Evolutionary conservation across 352 stramenopile genomes (phyloP).

Genomic region (Globisporangium abappressorium): DNA sequence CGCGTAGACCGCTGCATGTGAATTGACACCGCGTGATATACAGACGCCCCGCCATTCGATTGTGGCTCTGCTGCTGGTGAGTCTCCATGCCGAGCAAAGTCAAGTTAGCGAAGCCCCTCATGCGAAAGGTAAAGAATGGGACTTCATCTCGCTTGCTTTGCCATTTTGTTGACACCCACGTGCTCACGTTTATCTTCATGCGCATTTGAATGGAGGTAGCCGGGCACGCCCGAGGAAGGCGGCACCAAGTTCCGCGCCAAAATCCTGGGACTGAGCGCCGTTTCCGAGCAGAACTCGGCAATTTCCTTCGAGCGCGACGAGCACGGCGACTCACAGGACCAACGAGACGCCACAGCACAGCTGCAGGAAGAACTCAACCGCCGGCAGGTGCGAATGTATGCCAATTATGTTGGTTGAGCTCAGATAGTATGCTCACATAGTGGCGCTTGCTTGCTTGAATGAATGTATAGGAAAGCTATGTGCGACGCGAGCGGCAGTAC

Average conservation of each 20-base stretch:
- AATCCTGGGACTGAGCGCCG: slow-evolving; percentile 42
- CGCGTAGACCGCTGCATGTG: not conserved
- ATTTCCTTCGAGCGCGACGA: slow-evolving; percentile 27
- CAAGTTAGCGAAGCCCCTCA: slow-evolving; percentile 12
- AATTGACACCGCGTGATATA: not conserved
- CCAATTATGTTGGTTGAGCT: not conserved
- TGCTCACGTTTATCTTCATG: not conserved
- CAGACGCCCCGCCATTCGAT: not conserved
- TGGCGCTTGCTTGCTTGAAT: not conserved
- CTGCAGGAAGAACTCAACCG: slow-evolving; percentile 60
- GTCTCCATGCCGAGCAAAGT: slow-evolving; percentile 14
- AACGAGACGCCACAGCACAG: slow-evolving; percentile 50
- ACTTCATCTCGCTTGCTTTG: not conserved
- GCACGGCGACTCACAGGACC: slow-evolving; percentile 26
- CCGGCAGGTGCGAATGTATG: slow-evolving; percentile 32
- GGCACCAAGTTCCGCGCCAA: slow-evolving; percentile 51
- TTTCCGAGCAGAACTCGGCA: slow-evolving; percentile 41
- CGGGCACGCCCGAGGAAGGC: slow-evolving; percentile 34
- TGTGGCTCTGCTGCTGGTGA: not conserved
- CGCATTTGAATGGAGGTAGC: slow-evolving; percentile 9
- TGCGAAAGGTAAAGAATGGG: slow-evolving; percentile 5
- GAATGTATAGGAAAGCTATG: slow-evolving; percentile 72
- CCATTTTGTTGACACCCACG: not conserved
- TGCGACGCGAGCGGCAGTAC: slow-evolving; percentile 85
- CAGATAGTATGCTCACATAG: not conserved